These are phyloP conservation scores for Nakataea oryzae DNA, from an alignment of 2,329 filamentous ascomycete species.

Conservation along the genomic window DNA sequence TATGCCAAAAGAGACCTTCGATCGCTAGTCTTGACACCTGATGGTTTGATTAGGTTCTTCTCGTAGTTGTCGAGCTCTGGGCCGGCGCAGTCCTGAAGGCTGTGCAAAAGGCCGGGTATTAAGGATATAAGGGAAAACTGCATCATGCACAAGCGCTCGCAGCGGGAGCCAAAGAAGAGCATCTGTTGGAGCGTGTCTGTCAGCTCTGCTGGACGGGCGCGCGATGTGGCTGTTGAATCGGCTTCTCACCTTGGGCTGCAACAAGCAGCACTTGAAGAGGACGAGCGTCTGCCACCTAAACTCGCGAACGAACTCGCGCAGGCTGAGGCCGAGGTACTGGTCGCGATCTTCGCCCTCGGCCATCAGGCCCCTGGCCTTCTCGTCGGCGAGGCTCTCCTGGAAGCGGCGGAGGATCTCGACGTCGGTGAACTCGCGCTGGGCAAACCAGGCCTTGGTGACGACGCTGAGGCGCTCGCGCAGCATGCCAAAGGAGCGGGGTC, in stretches of 20 bases:
- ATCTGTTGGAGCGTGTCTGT: slow-evolving; percentile 46
- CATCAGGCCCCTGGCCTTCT: slow-evolving; percentile 44
- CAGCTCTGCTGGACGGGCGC: background rate
- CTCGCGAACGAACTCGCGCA: slow-evolving; percentile 85
- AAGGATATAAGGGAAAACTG: slow-evolving; percentile 94
- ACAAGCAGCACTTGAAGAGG: slow-evolving; percentile 81
- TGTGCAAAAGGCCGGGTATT: slow-evolving; percentile 84
- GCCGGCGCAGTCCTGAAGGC: slow-evolving; percentile 89
- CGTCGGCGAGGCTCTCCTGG: slow-evolving; percentile 72
- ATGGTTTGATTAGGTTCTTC: slow-evolving; percentile 62
- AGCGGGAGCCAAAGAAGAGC: slow-evolving; percentile 96
- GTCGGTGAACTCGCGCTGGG: slow-evolving; percentile 85
- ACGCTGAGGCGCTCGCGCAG: slow-evolving; percentile 81
- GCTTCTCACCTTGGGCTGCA: slow-evolving; percentile 75
- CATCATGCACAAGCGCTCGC: slow-evolving; percentile 93
- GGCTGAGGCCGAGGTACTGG: slow-evolving; percentile 78
- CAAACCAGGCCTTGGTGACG: slow-evolving; percentile 94
- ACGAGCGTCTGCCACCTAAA: slow-evolving; percentile 93
- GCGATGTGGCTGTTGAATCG: no score
- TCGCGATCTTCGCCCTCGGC: slow-evolving; percentile 63
- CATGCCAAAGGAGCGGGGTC: slow-evolving; percentile 81
- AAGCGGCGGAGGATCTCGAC: slow-evolving; percentile 83
- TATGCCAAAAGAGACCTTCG: slow-evolving; percentile 81
- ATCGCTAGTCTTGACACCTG: slow-evolving; percentile 84
- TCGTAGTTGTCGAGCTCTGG: slow-evolving; percentile 84